Conservation (phyloP, 306 rosid genomes). For the Lagenaria siceraria region DNA sequence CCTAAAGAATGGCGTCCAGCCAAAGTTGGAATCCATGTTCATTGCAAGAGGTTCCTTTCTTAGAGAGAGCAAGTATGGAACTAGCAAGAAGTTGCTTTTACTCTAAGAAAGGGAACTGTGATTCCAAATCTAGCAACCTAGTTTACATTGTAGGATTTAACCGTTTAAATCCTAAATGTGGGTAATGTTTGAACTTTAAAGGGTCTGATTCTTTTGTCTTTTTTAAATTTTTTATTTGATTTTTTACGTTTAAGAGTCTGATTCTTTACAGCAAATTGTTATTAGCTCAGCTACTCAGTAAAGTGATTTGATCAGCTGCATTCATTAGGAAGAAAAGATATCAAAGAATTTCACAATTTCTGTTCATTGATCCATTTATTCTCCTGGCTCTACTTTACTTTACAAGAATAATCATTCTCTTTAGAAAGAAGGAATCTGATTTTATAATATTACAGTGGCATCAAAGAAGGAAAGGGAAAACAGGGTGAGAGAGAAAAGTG, state of each 20-base stretch:
- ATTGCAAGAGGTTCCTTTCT: background rate
- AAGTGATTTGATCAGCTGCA: background rate
- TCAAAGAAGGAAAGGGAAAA: background rate
- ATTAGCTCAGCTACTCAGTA: background rate
- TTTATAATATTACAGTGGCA: background rate
- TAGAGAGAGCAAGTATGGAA: background rate
- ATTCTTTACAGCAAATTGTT: background rate
- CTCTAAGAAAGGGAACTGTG: background rate
- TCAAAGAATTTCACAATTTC: background rate
- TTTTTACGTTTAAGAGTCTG: background rate
- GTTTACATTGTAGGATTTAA: background rate
- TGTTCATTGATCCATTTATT: background rate
- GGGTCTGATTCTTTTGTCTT: background rate
- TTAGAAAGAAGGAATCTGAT: constrained; percentile 4
- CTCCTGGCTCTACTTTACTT: constrained; percentile 1
- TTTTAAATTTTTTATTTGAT: background rate
- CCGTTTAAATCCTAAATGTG: background rate
- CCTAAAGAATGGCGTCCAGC: background rate
- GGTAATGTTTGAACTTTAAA: background rate
- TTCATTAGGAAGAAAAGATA: background rate
- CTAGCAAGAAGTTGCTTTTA: background rate
- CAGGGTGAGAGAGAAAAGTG: background rate
- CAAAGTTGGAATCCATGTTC: constrained; percentile 2
- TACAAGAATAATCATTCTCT: constrained; percentile 1
- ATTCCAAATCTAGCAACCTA: background rate